Evolutionary conservation across 2,329 filamentous ascomycete genomes (phyloP), one percentile per base, ranked within the genome.

Genomic region (Piedraia hortae): DNA sequence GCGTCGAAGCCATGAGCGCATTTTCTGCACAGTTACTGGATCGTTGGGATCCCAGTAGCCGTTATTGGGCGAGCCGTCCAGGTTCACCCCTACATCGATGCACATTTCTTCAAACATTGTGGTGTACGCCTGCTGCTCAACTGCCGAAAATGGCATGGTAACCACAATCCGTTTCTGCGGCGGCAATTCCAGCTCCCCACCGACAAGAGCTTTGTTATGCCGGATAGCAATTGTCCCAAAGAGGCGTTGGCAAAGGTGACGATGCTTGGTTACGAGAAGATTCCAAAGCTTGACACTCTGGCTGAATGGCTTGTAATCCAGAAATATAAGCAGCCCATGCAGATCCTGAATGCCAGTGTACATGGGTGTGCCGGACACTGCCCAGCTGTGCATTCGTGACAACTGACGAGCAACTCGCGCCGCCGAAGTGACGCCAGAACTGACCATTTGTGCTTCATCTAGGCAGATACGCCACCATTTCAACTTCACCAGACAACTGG

Each of bases 71-170:
- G 48, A 50, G 0, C 82, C 80, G 12, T 62, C 49, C 0, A 49
- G 35, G 32, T 64, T 55, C 4, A 93, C 43, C 2, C 61, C 65
- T 29, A 67, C 72, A 1, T 62, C 61, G 13, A 65, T 54, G 22
- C 65, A 65, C 61, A 90, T 77, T 28, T 73, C 54, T 21, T 64
- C 57, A 38, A 82, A 78, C 2, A 89, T 44, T 4, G 65, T 61
- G 18, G 59, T 55, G 36, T 93, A 93, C 37, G 89, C 66, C 37
- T 91, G 75, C 38, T 91, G 74, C 39, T 93, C 85, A 6, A 93
- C 62, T 0, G 74, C 63, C 0, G 72, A 85, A 36, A 93, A 89
- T 0, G 85, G 77, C 41, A 90, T 66, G 2, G 71, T 85, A 26
- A 93, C 74, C 6, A 89, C 68, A 29, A 77, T 67, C 6, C 85